Evolutionary conservation across 2,329 filamentous ascomycete genomes (phyloP).

Genomic region (Diplodia scrobiculata): DNA sequence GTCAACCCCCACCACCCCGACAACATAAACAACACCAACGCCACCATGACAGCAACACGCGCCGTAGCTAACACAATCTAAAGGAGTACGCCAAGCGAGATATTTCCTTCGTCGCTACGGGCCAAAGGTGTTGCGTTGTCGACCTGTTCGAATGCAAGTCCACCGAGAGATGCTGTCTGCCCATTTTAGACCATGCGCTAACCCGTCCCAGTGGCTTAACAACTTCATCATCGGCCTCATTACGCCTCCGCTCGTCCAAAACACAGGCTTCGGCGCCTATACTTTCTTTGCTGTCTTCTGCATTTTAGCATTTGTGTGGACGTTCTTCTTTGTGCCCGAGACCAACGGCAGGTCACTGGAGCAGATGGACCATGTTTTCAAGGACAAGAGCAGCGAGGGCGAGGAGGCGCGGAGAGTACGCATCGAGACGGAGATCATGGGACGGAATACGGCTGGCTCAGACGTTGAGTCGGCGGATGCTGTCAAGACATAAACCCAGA

Average conservation of each 20-base stretch:
- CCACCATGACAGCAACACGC: too few species aligned
- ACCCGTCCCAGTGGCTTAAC: slow-evolving; percentile 54
- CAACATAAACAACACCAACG: too few species aligned
- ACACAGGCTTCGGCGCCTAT: slow-evolving; percentile 54
- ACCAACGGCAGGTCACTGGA: slow-evolving; percentile 42
- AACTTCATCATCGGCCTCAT: slow-evolving; percentile 68
- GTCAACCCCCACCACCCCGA: too few species aligned
- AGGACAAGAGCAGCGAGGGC: slow-evolving; percentile 39
- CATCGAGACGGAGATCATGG: slow-evolving; percentile 37
- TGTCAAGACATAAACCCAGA: background rate
- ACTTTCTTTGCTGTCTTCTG: slow-evolving; percentile 46
- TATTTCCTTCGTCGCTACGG: slow-evolving; percentile 63
- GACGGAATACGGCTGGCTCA: slow-evolving; percentile 1
- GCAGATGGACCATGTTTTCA: slow-evolving; percentile 46
- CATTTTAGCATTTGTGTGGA: slow-evolving; percentile 41
- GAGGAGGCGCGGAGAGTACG: slow-evolving; percentile 40
- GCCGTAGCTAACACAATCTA: too few species aligned
- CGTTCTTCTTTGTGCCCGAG: slow-evolving; percentile 43
- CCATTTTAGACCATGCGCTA: slow-evolving; percentile 24
- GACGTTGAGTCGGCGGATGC: slow-evolving; percentile 20
- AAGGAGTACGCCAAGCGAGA: slow-evolving; percentile 55
- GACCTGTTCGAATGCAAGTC: slow-evolving; percentile 56
- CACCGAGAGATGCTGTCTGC: slow-evolving; percentile 46
- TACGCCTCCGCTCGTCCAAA: slow-evolving; percentile 64
- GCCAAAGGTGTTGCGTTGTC: slow-evolving; percentile 68